phyloP scores from a whole-genome alignment of 306 rosid species.

The Vachellia collinsii region DNA sequence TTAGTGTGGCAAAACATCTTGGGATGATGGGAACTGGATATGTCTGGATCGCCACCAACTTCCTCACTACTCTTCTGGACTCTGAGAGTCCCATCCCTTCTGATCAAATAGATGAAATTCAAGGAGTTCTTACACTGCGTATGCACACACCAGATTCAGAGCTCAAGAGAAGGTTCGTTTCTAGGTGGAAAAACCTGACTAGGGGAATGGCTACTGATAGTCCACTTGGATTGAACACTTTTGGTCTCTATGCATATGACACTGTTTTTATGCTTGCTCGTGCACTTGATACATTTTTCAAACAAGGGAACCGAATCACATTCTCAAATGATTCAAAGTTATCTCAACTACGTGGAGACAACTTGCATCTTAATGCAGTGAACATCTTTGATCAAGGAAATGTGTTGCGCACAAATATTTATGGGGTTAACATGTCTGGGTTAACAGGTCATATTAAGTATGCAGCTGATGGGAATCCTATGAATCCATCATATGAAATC shows the following conservation, averaged over 20 bases:
- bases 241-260: slow-evolving; percentile 82
- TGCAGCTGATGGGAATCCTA: slow-evolving; percentile 61
- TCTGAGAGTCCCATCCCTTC: slow-evolving; percentile 51
- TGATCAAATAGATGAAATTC: slow-evolving; percentile 55
- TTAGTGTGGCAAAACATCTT: slow-evolving; percentile 69
- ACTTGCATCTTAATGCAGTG: slow-evolving; percentile 72
- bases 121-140: slow-evolving; percentile 78
- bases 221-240: slow-evolving; percentile 65
- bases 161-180: slow-evolving; percentile 59
- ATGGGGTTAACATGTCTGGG: slow-evolving; percentile 77
- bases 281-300: slow-evolving; percentile 71
- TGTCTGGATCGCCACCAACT: slow-evolving; percentile 88
- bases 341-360: slow-evolving; percentile 42
- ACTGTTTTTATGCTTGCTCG: slow-evolving; percentile 89
- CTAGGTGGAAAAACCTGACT: slow-evolving; percentile 82
- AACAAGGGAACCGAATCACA: slow-evolving; percentile 70
- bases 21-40: slow-evolving; percentile 88
- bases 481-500: slow-evolving; percentile 79
- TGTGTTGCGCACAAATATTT: slow-evolving; percentile 54
- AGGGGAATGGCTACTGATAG: slow-evolving; percentile 46
- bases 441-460: slow-evolving; percentile 69
- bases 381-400: slow-evolving; percentile 75
- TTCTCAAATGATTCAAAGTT: slow-evolving; percentile 71
- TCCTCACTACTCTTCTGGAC: slow-evolving; percentile 67
- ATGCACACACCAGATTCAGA: slow-evolving; percentile 73